A percentile compares a stretch with the other conserved stretches of the same genome.
phyloP scores from a whole-genome alignment of 106 monocot genomes.

The Triglochin maritima region DNA sequence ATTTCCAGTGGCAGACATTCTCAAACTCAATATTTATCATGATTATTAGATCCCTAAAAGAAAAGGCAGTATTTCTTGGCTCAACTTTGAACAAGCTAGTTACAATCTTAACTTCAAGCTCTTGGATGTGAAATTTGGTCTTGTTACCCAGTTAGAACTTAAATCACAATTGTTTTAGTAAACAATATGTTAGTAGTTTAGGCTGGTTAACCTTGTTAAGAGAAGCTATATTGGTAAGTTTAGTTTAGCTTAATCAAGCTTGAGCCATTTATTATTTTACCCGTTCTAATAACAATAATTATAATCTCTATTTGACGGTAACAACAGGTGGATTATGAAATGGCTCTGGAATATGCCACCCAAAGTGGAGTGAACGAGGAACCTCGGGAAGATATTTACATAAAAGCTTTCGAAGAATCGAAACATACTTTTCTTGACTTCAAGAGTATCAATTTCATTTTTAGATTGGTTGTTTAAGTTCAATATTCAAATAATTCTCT shows the following conservation, averaged over 20 bases:
- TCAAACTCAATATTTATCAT: neutral
- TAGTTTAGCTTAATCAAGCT: too few species aligned
- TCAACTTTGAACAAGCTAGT: neutral
- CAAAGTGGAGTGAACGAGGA: slow-evolving; percentile 24
- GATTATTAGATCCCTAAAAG: neutral
- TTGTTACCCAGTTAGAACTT: neutral
- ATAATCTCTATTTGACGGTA: neutral
- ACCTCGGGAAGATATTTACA: slow-evolving; percentile 24
- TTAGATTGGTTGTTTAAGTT: slow-evolving; percentile 15
- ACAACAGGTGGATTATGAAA: slow-evolving; percentile 26
- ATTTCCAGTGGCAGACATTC: neutral
- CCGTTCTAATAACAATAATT: neutral
- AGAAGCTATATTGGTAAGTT: too few species aligned
- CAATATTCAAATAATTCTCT: neutral
- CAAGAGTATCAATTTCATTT: slow-evolving; percentile 17
- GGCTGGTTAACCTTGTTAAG: too few species aligned
- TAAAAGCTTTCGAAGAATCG: slow-evolving; percentile 4
- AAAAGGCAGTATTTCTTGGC: neutral
- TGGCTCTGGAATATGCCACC: slow-evolving; percentile 32
- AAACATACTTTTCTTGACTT: slow-evolving; percentile 8
- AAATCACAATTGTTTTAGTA: too few species aligned
- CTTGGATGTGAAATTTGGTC: neutral
- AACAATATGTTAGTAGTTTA: too few species aligned
- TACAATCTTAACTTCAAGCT: neutral
- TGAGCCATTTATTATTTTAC: neutral